phyloP scores from a whole-genome alignment of 805 yeast genomes.

The Clavispora carvajalis region DNA sequence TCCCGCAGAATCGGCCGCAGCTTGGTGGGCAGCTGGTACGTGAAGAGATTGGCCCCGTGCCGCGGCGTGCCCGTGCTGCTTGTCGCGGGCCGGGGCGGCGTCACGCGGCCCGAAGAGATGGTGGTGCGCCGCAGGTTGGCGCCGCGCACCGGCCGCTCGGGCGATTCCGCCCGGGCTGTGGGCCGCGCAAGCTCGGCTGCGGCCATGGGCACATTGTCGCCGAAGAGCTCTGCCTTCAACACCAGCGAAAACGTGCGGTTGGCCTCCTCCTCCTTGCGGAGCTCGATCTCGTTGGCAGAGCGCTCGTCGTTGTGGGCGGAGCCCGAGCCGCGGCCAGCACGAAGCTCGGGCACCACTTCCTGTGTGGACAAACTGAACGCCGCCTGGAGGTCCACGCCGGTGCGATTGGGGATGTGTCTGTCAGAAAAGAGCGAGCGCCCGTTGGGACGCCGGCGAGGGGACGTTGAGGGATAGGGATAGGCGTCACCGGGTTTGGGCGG shows the following conservation, averaged over 20 bases:
- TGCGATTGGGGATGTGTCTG: constrained; percentile 81
- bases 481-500: constrained; percentile 33
- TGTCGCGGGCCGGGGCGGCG: constrained; percentile 19
- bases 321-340: constrained; percentile 13
- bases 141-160: constrained; percentile 5
- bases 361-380: constrained; percentile 60
- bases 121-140: constrained; percentile 6
- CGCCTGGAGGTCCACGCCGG: constrained; percentile 82
- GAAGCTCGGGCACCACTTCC: constrained; percentile 34
- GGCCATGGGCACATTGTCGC: constrained; percentile 67
- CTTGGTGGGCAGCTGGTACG: constrained; percentile 69
- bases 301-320: constrained; percentile 13
- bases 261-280: constrained; percentile 72
- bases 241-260: constrained; percentile 82
- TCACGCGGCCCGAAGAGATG: constrained; percentile 11
- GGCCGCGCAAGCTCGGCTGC: constrained; percentile 25
- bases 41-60: constrained; percentile 55
- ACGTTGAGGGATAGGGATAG: constrained; percentile 23
- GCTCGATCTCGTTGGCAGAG: constrained; percentile 58
- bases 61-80: constrained; percentile 32
- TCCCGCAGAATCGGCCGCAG: constrained; percentile 58
- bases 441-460: constrained; percentile 47
- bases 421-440: constrained; percentile 60
- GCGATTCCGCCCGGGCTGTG: constrained; percentile 5
- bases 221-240: constrained; percentile 84